Base-by-base conservation (phyloP, 768 basidiomycete species). In the Hemileccinum impolitum region DNA sequence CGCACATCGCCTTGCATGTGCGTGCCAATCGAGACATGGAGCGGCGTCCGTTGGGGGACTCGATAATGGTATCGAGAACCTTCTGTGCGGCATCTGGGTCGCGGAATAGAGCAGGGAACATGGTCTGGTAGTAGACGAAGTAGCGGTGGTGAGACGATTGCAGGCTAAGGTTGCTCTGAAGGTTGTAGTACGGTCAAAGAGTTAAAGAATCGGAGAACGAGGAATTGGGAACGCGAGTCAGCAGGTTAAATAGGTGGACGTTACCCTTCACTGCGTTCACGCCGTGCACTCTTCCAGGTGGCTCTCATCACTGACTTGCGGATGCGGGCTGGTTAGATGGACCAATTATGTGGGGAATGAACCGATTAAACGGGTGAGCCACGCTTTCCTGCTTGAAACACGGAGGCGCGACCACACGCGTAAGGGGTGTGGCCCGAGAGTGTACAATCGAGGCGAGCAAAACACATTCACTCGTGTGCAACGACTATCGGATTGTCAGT, bases 1-100 rank as follows among this genome's bases (percentile, higher is more conserved):
- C 86, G 56, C 75, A 80, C 63, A 88, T 71, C n/a, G 82, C 79
- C 54, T 76, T 80, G 68, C 87, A 89, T 39, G 87, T 88, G 45
- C 88, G 76, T 41, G 87, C 80, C 56, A 90, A 72, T 60, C 87
- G 75, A 43, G 85, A 83, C 50, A 90, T 67, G 38, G 80, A 74
- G 41, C 85, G 82, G 54, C 76, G 80, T 32, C 88, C 88, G 55
- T 75, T 79, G 6, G 86, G 80, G 8, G 79, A 66, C 42, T 81
- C 79, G 51, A 74, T 66, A 54, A 81, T 75, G 47, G 70, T 69
- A 58, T 81, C 79, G 31, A 81, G 65, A 49, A 81, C 61, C 58
- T 70, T 76, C 58, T 64, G 73, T 31, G 81, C 75, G 14, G 78
- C 78, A 36, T 82, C 83, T 15, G 77, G 72, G 59, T 88, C 84